Evolutionary conservation across 148 eudicot species (phyloP).

Genomic region (Euryodendron excelsum): DNA sequence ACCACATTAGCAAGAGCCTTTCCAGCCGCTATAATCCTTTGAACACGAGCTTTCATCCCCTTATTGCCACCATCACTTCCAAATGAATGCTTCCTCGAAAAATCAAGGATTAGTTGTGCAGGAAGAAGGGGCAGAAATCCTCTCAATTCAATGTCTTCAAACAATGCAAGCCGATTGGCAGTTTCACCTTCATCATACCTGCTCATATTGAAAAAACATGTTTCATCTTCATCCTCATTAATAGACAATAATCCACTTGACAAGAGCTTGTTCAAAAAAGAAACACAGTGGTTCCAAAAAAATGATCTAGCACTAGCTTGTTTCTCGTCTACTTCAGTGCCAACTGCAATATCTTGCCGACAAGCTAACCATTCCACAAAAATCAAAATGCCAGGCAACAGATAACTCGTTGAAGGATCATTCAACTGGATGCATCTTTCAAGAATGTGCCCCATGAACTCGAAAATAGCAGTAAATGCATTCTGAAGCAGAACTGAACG

Average conservation of each 20-base stretch:
- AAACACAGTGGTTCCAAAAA: constrained; percentile 72
- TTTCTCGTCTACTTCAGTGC: constrained; percentile 64
- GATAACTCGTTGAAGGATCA: constrained; percentile 74
- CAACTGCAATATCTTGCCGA: constrained; percentile 60
- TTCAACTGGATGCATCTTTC: constrained; percentile 62
- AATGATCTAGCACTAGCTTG: constrained; percentile 57
- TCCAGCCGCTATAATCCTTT: constrained; percentile 88
- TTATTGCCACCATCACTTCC: constrained; percentile 55
- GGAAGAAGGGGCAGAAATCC: constrained; percentile 86
- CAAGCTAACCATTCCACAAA: constrained; percentile 96
- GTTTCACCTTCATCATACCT: constrained; percentile 80
- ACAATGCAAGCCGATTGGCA: constrained; percentile 63
- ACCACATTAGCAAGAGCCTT: constrained; percentile 68
- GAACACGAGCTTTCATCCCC: constrained; percentile 68
- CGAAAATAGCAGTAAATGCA: constrained; percentile 74
- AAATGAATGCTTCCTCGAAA: constrained; percentile 58
- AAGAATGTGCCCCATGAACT: constrained; percentile 72
- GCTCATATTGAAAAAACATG: constrained; percentile 67
- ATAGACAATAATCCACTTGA: constrained; percentile 37
- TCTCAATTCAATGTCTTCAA: constrained; percentile 91
- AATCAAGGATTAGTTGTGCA: constrained; percentile 83
- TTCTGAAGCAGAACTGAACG: constrained; percentile 79
- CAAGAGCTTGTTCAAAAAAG: constrained; percentile 66
- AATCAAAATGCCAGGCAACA: constrained; percentile 78
- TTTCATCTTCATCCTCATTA: constrained; percentile 53